Evolutionary conservation across 2,329 filamentous ascomycete species (phyloP), one percentile per base, ranked within the genome.

Genomic region (Nemania sp.): DNA sequence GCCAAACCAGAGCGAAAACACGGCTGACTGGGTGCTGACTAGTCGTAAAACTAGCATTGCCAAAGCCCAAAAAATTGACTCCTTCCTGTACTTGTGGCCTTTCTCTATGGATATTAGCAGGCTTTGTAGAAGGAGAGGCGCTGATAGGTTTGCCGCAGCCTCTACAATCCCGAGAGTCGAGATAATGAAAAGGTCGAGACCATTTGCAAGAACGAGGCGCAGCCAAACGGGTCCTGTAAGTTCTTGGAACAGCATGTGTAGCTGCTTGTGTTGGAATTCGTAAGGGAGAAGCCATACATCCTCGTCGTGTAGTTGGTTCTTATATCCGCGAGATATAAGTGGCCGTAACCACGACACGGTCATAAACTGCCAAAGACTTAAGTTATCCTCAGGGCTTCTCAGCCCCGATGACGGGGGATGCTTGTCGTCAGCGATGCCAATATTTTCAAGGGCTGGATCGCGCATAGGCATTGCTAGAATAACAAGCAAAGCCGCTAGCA

Each of bases 351-450:
- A 97, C 0, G 88, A 92, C 29, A 97, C 91, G 5, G 88, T 90
- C 87, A 95, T 92, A 80, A 93, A 97, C 72, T 94, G 92, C 87
- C 93, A 94, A 0, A 94, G 82, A 0, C 86, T 92, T 26, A 97
- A 78, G 70, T 92, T 89, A 73, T 97, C 94, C 77, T 97, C 94
- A 0, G 94, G 85, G 43, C 86, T 89, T 62, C 93, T 90, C n/a
- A 92, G 81, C 1, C 84, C 79, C 2, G 81, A 83, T 0, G 85
- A 89, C 0, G 92, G 88, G 4, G 79, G 70, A 20, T 83, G 81
- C 61, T 86, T 88, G 1, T 88, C 83, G 18, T 81, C 79, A 59
- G 89, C 89, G 64, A 94, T 93, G 0, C 85, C 86, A 8, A 85
- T 78, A 3, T 77, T 81, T 22, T 85, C 80, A 3, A 90, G 76